phyloP scores from a whole-genome alignment of 768 basidiomycete genomes.

The Gymnopilus dilepis region DNA sequence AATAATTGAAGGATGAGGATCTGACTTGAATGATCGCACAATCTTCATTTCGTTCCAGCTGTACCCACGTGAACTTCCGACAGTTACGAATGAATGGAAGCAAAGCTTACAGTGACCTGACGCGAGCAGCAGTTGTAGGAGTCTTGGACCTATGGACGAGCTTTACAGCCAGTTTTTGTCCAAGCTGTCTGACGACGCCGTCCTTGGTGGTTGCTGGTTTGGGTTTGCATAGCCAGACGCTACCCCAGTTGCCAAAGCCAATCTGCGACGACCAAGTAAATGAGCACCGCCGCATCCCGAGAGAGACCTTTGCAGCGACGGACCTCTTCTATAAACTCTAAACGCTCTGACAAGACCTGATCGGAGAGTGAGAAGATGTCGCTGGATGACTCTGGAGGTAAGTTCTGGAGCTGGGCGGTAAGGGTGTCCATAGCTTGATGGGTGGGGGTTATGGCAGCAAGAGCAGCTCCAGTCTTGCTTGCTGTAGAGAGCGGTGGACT shows the following conservation, averaged over 20 bases:
- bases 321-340: constrained; percentile 82
- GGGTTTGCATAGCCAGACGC: constrained; percentile 80
- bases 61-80: constrained; percentile 1
- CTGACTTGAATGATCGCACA: constrained; percentile 79
- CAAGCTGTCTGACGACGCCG: constrained; percentile 41
- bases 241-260: constrained; percentile 93
- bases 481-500: constrained; percentile 43
- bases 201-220: constrained; percentile 49
- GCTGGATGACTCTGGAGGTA: constrained; percentile 38
- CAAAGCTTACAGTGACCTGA: constrained; percentile 72
- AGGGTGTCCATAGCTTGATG: constrained; percentile 43
- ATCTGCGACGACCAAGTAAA: constrained; percentile 52
- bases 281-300: background rate
- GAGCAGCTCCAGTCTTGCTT: constrained; percentile 20
- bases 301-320: constrained; percentile 26
- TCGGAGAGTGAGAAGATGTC: constrained; percentile 82
- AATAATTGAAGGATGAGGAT: constrained; percentile 91
- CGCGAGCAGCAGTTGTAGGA: constrained; percentile 85
- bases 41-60: constrained; percentile 99
- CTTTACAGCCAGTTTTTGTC: constrained; percentile 84
- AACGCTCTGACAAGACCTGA: constrained; percentile 67
- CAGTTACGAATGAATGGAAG: too few relatives aligned
- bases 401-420: constrained; percentile 34
- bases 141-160: constrained; percentile 89
- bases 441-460: constrained; percentile 26